phyloP scores from a whole-genome alignment of 1,139 yeast genomes.

The Tardiomyces depauwii region DNA sequence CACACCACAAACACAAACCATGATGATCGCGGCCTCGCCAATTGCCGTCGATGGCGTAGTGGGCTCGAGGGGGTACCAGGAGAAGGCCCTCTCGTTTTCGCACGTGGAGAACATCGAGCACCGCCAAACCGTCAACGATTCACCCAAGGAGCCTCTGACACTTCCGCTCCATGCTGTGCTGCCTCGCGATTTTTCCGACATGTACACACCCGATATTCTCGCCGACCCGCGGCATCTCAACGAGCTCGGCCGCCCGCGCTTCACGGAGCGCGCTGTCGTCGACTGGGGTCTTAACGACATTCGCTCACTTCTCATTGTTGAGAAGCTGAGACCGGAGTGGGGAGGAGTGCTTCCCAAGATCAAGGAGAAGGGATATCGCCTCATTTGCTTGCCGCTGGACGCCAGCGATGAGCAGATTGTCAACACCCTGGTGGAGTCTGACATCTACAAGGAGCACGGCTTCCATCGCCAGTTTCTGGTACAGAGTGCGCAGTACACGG shows the following conservation, averaged over 20 bases:
- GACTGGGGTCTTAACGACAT: conserved; percentile 59
- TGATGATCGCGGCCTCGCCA: background rate
- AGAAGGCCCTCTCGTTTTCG: background rate
- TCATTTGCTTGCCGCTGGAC: conserved; percentile 39
- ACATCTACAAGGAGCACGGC: conserved; percentile 47
- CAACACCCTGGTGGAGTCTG: conserved; percentile 39
- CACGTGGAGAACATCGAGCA: background rate
- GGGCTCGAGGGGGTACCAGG: background rate
- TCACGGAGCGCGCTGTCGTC: conserved; percentile 45
- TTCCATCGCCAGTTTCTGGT: conserved; percentile 39
- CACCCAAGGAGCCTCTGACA: background rate
- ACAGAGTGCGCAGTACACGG: conserved; percentile 50
- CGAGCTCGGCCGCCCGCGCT: conserved; percentile 46
- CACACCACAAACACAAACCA: background rate
- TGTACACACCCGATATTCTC: conserved; percentile 39
- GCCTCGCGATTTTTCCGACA: conserved; percentile 38
- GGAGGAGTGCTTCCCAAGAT: conserved; percentile 37
- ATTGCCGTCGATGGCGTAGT: background rate
- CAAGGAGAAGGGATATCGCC: conserved; percentile 27
- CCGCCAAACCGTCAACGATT: background rate
- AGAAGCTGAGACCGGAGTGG: conserved; percentile 42
- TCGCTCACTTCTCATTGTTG: conserved; percentile 47
- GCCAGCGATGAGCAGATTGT: conserved; percentile 39
- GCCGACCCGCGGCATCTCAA: conserved; percentile 26
- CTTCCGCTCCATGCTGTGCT: conserved; percentile 29